phyloP scores from a whole-genome alignment of 2,329 filamentous ascomycete genomes.

The Beauveria brongniartii region DNA sequence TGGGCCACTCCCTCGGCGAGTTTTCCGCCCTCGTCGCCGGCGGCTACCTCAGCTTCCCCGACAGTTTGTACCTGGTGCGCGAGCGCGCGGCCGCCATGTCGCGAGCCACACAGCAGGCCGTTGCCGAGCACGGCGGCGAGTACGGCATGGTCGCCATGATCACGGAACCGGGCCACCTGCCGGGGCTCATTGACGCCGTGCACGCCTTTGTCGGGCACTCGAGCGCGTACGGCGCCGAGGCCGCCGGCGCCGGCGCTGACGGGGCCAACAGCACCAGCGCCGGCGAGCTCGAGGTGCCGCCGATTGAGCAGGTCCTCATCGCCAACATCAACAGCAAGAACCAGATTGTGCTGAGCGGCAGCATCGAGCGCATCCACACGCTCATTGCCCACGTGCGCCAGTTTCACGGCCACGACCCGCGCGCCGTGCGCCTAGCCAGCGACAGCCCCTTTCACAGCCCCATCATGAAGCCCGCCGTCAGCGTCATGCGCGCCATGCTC shows the following conservation, averaged over 20 bases:
- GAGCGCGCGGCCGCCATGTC: slow-evolving; percentile 78
- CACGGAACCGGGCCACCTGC: slow-evolving; percentile 72
- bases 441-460: slow-evolving; percentile 88
- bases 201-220: slow-evolving; percentile 69
- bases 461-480: slow-evolving; percentile 79
- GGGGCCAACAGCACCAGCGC: slow-evolving; percentile 23
- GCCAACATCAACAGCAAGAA: slow-evolving; percentile 95
- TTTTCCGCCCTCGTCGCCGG: slow-evolving; percentile 85
- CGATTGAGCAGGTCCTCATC: slow-evolving; percentile 80
- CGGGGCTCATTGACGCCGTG: slow-evolving; percentile 61
- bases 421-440: slow-evolving; percentile 77
- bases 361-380: slow-evolving; percentile 71
- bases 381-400: slow-evolving; percentile 79
- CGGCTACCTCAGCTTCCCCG: slow-evolving; percentile 68
- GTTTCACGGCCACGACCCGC: slow-evolving; percentile 84
- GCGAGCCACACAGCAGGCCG: slow-evolving; percentile 60
- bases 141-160: slow-evolving; percentile 94
- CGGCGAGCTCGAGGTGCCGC: slow-evolving; percentile 52
- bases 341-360: slow-evolving; percentile 89
- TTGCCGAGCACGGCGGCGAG: slow-evolving; percentile 62
- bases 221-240: slow-evolving; percentile 51
- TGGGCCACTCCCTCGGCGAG: slow-evolving; percentile 88
- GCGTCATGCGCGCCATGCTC: slow-evolving; percentile 63
- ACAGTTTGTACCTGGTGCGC: slow-evolving; percentile 70
- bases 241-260: slow-evolving; percentile 34